phyloP scores from a whole-genome alignment of 164 flowering plant genomes.

The Aristolochia californica region DNA sequence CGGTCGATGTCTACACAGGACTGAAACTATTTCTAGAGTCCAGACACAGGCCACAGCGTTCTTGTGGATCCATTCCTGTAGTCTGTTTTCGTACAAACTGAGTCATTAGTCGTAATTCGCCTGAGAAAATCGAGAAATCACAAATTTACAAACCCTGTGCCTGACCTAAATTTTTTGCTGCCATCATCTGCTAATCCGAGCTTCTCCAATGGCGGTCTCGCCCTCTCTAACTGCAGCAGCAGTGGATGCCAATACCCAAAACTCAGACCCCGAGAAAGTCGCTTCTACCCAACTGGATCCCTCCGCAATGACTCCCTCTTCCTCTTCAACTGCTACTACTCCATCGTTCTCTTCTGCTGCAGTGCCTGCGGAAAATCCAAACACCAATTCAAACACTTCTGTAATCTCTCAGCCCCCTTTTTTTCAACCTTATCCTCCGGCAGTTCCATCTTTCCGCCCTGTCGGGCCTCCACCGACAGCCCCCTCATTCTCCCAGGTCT shows the following conservation, averaged over 20 bases:
- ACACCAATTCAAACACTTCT: slow-evolving; percentile 13
- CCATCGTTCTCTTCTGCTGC: slow-evolving; percentile 8
- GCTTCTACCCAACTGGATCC: slow-evolving; percentile 14
- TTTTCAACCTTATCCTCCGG: slow-evolving; percentile 7
- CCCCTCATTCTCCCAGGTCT: slow-evolving; percentile 58
- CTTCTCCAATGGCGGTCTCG: slow-evolving; percentile 37
- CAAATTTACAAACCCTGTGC: no score
- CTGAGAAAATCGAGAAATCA: no score
- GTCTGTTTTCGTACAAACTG: not conserved
- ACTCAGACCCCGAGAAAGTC: slow-evolving; percentile 7
- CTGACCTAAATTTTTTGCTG: not conserved
- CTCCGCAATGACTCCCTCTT: slow-evolving; percentile 1
- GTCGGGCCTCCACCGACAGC: slow-evolving; percentile 14
- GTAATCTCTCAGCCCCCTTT: slow-evolving; percentile 19
- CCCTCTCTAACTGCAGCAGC: slow-evolving; percentile 29
- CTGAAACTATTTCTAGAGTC: no score
- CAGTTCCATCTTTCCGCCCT: slow-evolving; percentile 62
- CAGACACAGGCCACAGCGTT: no score
- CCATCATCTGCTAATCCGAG: not conserved
- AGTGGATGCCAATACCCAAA: slow-evolving; percentile 14
- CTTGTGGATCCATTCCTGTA: no score
- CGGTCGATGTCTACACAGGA: no score
- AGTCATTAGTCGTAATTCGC: not conserved
- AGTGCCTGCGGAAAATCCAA: slow-evolving; percentile 24
- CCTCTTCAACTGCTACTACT: slow-evolving; percentile 14